phyloP scores from a whole-genome alignment of 257 asterid species.

The Sherardia arvensis region DNA sequence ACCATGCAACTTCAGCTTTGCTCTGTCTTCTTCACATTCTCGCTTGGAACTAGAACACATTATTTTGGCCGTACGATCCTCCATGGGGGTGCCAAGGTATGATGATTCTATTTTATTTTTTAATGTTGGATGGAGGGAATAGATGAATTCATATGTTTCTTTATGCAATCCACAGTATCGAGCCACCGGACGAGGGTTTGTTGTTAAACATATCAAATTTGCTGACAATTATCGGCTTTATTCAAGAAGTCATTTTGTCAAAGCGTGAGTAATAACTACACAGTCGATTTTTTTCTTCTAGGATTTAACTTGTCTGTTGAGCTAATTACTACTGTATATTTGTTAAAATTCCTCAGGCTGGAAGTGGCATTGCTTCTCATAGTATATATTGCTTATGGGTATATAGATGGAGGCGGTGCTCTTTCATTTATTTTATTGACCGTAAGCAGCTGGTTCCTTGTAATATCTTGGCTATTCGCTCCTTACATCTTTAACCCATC shows the following conservation, averaged over 20 bases:
- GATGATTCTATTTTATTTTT: conserved; percentile 2
- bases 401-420: conserved; percentile 44
- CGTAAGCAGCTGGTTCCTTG: conserved; percentile 96
- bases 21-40: conserved; percentile 93
- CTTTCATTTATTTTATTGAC: conserved; percentile 62
- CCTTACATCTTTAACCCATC: conserved; percentile 97
- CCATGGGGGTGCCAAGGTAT: conserved; percentile 99
- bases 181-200: conserved; percentile 98
- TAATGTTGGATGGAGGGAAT: not conserved
- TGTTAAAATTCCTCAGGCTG: conserved; percentile 46
- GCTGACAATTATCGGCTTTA: conserved; percentile 94
- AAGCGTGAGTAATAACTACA: conserved; percentile 44
- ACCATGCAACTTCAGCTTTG: conserved; percentile 99
- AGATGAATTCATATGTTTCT: not conserved
- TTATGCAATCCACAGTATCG: conserved; percentile 39
- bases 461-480: conserved; percentile 94
- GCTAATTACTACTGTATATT: not conserved
- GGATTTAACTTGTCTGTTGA: not conserved
- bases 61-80: conserved; percentile 97
- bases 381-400: conserved; percentile 87
- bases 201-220: conserved; percentile 90
- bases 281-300: not conserved
- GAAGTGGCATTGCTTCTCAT: conserved; percentile 90
- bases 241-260: conserved; percentile 96
- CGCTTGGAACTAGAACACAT: conserved; percentile 90